These are phyloP conservation scores for Brettanomyces anomalus DNA, from an alignment of 805 yeast species.

Conservation along the genomic window DNA sequence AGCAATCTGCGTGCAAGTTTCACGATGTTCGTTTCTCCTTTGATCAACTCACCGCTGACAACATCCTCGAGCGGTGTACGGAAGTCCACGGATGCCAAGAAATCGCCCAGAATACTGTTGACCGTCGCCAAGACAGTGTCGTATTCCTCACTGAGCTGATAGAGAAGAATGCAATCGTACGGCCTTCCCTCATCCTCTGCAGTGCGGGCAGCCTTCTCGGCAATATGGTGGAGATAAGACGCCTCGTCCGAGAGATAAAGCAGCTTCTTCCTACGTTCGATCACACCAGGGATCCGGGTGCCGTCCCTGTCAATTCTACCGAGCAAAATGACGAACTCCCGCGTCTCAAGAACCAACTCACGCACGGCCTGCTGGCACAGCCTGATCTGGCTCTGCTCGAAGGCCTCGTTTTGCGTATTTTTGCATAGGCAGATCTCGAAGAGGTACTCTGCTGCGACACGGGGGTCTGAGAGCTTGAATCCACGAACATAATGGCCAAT, in stretches of 20 bases:
- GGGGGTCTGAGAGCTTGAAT: constrained; percentile 80
- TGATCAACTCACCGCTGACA: constrained; percentile 13
- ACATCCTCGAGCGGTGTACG: constrained; percentile 15
- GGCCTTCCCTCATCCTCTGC: constrained; percentile 90
- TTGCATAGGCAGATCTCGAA: constrained; percentile 52
- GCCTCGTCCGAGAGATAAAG: constrained; percentile 46
- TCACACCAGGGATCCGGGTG: constrained; percentile 67
- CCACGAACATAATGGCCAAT: constrained; percentile 75
- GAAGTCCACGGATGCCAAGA: constrained; percentile 55
- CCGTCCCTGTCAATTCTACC: constrained; percentile 83
- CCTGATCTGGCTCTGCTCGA: constrained; percentile 35
- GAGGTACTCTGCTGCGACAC: constrained; percentile 85
- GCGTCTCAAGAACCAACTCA: constrained; percentile 76
- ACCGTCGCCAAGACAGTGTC: constrained; percentile 69
- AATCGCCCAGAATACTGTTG: constrained; percentile 71
- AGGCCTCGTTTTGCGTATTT: constrained; percentile 20
- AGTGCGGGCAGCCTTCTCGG: constrained; percentile 74
- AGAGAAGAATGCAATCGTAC: constrained; percentile 75
- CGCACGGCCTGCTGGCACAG: constrained; percentile 71
- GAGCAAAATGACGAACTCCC: constrained; percentile 71
- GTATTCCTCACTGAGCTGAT: constrained; percentile 83
- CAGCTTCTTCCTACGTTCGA: constrained; percentile 67
- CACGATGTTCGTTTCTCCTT: constrained; percentile 39
- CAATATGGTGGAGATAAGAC: constrained; percentile 58
- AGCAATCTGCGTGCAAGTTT: constrained; percentile 37